Conservation (phyloP, 2,329 filamentous ascomycete genomes). For the Calonectria hongkongensis region DNA sequence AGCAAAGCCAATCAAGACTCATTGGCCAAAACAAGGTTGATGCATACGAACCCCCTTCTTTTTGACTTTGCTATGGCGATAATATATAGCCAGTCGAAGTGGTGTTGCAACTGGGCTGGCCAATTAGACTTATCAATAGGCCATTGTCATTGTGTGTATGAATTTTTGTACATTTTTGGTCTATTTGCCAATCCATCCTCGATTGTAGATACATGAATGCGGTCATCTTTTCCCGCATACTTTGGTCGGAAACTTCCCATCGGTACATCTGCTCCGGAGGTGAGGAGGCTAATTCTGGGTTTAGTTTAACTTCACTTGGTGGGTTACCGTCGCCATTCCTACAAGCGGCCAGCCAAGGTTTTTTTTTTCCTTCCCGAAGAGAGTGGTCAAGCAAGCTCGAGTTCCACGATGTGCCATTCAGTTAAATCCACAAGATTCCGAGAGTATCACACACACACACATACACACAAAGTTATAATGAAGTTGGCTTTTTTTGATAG, state of each 20-base stretch:
- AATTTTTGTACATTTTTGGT: neutral
- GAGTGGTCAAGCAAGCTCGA: neutral
- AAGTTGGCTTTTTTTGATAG: conserved; percentile 23
- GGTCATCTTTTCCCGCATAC: neutral
- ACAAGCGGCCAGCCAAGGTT: neutral
- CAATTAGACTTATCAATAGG: neutral
- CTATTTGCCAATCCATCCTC: no score
- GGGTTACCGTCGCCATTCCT: neutral
- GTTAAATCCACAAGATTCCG: neutral
- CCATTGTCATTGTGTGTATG: neutral
- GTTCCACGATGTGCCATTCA: no score
- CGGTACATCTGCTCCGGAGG: neutral
- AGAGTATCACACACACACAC: neutral
- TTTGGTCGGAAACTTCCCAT: neutral
- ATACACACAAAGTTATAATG: neutral
- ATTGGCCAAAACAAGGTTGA: conserved; percentile 29
- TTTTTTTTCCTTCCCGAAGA: neutral
- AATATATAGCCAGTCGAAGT: neutral
- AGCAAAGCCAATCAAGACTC: conserved; percentile 53
- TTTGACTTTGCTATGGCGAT: neutral
- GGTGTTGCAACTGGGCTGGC: neutral
- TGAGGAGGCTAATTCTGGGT: neutral
- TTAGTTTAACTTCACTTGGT: neutral
- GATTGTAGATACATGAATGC: no score
- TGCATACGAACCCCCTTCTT: neutral